Conservation (phyloP, 805 yeast species). For the Candida alai region DNA sequence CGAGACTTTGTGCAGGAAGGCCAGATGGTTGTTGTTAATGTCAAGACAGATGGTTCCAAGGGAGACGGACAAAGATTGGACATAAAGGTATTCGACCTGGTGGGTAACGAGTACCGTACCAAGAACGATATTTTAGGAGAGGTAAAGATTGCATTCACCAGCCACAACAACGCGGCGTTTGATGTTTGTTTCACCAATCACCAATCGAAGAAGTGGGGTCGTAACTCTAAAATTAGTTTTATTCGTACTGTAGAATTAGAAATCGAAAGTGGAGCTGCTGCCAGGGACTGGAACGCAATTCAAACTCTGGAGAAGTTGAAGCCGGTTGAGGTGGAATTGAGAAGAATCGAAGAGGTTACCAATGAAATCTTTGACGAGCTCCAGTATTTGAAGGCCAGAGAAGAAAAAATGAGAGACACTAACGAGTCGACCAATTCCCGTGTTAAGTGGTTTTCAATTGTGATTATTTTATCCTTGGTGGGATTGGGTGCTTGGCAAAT, state of each 20-base stretch:
- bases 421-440: conserved; percentile 94
- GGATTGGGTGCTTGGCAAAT: conserved; percentile 91
- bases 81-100: conserved; percentile 65
- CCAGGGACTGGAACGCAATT: conserved; percentile 95
- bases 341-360: conserved; percentile 80
- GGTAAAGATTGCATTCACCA: conserved; percentile 76
- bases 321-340: conserved; percentile 87
- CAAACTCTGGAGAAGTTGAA: conserved; percentile 91
- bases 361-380: conserved; percentile 78
- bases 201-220: conserved; percentile 24
- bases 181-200: conserved; percentile 88
- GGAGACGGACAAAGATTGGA: conserved; percentile 88
- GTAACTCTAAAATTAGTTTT: conserved; percentile 40
- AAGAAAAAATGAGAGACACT: conserved; percentile 90
- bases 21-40: conserved; percentile 81
- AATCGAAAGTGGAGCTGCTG: conserved; percentile 92
- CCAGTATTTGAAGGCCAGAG: conserved; percentile 81
- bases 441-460: conserved; percentile 79
- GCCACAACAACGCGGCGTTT: conserved; percentile 76
- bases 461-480: conserved; percentile 64
- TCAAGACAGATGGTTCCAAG: conserved; percentile 65
- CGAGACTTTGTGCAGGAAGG: conserved; percentile 87
- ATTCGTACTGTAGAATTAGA: conserved; percentile 81
- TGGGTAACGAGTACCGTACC: conserved; percentile 78
- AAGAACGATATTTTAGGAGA: conserved; percentile 73